Evolutionary conservation across 495 filamentous ascomycete genomes (phyloP).

Genomic region (Terfezia claveryi): DNA sequence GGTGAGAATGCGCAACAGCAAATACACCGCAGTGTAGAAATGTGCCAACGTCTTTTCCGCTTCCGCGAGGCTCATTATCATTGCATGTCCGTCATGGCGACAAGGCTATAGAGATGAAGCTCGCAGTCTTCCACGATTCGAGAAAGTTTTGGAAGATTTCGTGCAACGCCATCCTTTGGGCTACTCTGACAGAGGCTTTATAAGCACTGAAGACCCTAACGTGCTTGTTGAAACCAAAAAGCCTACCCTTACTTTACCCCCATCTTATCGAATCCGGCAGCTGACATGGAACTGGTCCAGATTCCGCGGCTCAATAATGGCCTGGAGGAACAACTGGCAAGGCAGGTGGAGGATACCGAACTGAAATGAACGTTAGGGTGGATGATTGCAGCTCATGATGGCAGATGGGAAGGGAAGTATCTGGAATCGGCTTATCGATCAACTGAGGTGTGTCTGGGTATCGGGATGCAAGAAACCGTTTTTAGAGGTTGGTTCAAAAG

Average conservation of each 20-base stretch:
- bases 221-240: slow-evolving; percentile 7
- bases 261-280: background rate
- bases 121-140: slow-evolving; percentile 5
- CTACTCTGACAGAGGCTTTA: slow-evolving; percentile 4
- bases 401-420: slow-evolving; percentile 4
- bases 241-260: background rate
- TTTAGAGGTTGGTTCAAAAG: slow-evolving; percentile 6
- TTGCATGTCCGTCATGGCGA: slow-evolving; percentile 14
- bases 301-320: slow-evolving; percentile 11
- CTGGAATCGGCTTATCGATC: slow-evolving; percentile 10
- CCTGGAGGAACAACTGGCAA: slow-evolving; percentile 4
- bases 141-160: slow-evolving; percentile 2
- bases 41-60: slow-evolving; percentile 4
- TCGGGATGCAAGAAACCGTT: slow-evolving; percentile 6
- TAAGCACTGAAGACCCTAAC: slow-evolving; percentile 8
- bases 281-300: slow-evolving; percentile 8
- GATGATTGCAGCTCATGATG: slow-evolving; percentile 12
- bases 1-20: background rate
- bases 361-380: slow-evolving; percentile 13
- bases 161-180: slow-evolving; percentile 6
- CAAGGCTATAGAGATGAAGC: slow-evolving; percentile 9
- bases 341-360: slow-evolving; percentile 6
- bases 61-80: slow-evolving; percentile 4
- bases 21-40: background rate
- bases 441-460: slow-evolving; percentile 9